Evolutionary conservation across 1,284 basidiomycete genomes (phyloP).

Genomic region (Athelia sp.): DNA sequence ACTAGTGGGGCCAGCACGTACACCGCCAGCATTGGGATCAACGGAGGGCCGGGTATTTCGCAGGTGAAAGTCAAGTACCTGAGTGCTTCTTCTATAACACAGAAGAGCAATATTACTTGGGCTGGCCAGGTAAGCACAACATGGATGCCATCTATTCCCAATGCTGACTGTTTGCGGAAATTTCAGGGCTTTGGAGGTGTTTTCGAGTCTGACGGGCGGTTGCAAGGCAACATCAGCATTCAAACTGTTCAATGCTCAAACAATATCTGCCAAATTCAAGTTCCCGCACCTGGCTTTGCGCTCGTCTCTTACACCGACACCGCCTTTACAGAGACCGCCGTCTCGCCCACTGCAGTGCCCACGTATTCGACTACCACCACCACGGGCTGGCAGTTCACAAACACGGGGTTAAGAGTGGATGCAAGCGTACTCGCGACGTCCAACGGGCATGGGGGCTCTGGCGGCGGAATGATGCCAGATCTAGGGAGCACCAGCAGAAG

Average conservation of each 20-base stretch:
- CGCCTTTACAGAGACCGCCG: constrained; percentile 30
- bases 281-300: constrained; percentile 50
- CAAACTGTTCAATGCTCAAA: constrained; percentile 35
- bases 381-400: constrained; percentile 30
- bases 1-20: constrained; percentile 27
- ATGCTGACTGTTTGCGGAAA: not conserved
- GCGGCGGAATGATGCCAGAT: constrained; percentile 6
- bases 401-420: constrained; percentile 14
- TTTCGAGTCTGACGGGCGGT: constrained; percentile 48
- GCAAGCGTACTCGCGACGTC: constrained; percentile 22
- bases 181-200: constrained; percentile 44
- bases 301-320: constrained; percentile 45
- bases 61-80: constrained; percentile 35
- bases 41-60: constrained; percentile 33
- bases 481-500: constrained; percentile 12
- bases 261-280: constrained; percentile 40
- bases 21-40: constrained; percentile 8
- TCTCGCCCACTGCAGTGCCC: constrained; percentile 22
- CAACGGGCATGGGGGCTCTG: constrained; percentile 24
- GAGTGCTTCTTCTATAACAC: constrained; percentile 33
- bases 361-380: constrained; percentile 37
- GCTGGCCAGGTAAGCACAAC: constrained; percentile 27
- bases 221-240: constrained; percentile 36
- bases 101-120: constrained; percentile 55
- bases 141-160: not conserved